Base-by-base conservation (phyloP, 805 yeast genomes). In the Teunomyces panamensis region DNA sequence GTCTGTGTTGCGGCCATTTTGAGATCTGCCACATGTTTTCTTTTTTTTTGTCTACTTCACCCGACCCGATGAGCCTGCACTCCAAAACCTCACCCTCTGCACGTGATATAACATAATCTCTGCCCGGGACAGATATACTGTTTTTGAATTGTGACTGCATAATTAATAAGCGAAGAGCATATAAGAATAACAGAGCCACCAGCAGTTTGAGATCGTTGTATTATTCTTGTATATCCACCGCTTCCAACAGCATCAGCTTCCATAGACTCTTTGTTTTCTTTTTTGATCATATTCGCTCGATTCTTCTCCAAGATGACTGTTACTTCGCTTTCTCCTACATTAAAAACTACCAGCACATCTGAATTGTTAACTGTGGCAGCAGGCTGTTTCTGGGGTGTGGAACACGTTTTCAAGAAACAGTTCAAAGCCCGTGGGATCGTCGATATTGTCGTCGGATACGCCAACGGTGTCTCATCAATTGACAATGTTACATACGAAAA, bases 351-450 rank as follows among this genome's bases (percentile, higher is more conserved):
- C 1, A 24, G 68, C 1, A 62, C 71, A 4, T 58, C 75, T 37
- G 60, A 65, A 47, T 51, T 71, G 17, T 53, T 73, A 43, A 73
- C 78, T 1, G 57, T 77, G 29, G 80, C 83, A 3, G 83, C 80
- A 0, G 84, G 84, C 2, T 87, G 96, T 60, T 87, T 86, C 69
- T 87, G 96, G 96, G 95, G 95, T 14, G 89, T 86, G 10, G 97
- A 92, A 58, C 87, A 85, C 55, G 82, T 91, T 24, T 90, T 80
- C 71, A 71, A 85, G 53, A 88, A 87, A 63, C 77, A 87, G 54
- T 87, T 81, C 59, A 74, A 68, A 45, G n/a, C 30, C 43, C 82
- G 78, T 60, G 89, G 89, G 29, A 65, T 92, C 16, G 62, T 84
- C 9, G 97, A 88, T 61, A 75, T 84, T 39, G 83, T 81, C 61